Evolutionary conservation across 1,284 basidiomycete genomes (phyloP).

Genomic region (Xanthoconium separans): DNA sequence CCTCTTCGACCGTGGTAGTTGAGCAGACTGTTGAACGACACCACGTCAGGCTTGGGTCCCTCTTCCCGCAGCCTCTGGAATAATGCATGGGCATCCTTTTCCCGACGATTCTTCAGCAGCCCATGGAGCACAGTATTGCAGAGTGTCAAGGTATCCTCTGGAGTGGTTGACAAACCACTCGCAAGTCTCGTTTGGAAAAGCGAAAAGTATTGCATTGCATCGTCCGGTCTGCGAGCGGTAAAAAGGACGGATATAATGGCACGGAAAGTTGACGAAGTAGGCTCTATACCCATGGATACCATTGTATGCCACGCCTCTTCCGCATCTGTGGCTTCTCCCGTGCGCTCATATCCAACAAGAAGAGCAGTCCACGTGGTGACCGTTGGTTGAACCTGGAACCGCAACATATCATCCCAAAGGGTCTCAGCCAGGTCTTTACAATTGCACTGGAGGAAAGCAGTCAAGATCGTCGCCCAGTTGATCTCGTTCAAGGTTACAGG

Average conservation of each 20-base stretch:
- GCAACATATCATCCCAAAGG: slow-evolving; percentile 63
- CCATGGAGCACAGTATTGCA: slow-evolving; percentile 68
- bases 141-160: slow-evolving; percentile 39
- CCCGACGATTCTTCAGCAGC: slow-evolving; percentile 46
- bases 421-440: slow-evolving; percentile 53
- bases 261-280: slow-evolving; percentile 57
- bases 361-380: slow-evolving; percentile 63
- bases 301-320: slow-evolving; percentile 61
- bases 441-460: slow-evolving; percentile 54
- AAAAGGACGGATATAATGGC: slow-evolving; percentile 60
- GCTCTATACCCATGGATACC: slow-evolving; percentile 47
- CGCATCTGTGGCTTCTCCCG: slow-evolving; percentile 47
- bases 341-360: slow-evolving; percentile 56
- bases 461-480: slow-evolving; percentile 62
- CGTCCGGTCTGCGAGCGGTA: slow-evolving; percentile 41
- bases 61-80: slow-evolving; percentile 47
- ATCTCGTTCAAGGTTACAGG: slow-evolving; percentile 52
- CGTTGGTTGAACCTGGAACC: slow-evolving; percentile 47
- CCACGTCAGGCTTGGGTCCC: slow-evolving; percentile 64
- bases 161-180: slow-evolving; percentile 14
- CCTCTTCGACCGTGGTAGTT: slow-evolving; percentile 58
- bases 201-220: slow-evolving; percentile 49
- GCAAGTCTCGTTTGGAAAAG: slow-evolving; percentile 33
- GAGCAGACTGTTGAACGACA: slow-evolving; percentile 79
- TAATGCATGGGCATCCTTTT: slow-evolving; percentile 45